phyloP scores from a whole-genome alignment of 2,329 filamentous ascomycete species.

The Xylaria sp. region DNA sequence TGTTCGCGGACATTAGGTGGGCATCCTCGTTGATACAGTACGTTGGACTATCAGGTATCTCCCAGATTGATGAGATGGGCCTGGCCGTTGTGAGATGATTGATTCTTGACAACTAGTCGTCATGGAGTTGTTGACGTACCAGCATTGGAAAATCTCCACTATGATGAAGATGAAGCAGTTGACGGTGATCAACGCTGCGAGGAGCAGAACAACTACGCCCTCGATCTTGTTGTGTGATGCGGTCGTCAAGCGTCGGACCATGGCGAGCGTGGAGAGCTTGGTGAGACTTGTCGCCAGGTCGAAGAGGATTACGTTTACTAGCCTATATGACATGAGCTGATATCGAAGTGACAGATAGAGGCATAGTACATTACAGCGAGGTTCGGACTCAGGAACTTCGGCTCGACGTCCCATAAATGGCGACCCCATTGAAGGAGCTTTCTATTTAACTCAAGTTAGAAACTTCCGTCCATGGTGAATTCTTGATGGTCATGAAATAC shows the following conservation, averaged over 20 bases:
- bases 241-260: slow-evolving; percentile 52
- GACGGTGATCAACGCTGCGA: slow-evolving; percentile 48
- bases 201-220: slow-evolving; percentile 46
- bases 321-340: slow-evolving; percentile 29
- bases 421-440: slow-evolving; percentile 47
- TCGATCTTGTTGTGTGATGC: slow-evolving; percentile 47
- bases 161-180: slow-evolving; percentile 52
- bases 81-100: slow-evolving; percentile 40
- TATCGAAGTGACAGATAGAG: not conserved
- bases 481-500: not conserved
- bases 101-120: not conserved
- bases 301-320: slow-evolving; percentile 52
- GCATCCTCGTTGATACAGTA: slow-evolving; percentile 61
- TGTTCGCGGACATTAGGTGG: slow-evolving; percentile 64
- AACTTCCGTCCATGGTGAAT: not conserved
- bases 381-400: slow-evolving; percentile 37
- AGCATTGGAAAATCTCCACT: slow-evolving; percentile 54
- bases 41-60: slow-evolving; percentile 46
- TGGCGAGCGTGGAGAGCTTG: slow-evolving; percentile 55
- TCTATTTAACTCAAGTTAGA: not conserved
- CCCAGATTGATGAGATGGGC: slow-evolving; percentile 54
- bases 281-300: slow-evolving; percentile 52
- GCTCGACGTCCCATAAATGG: slow-evolving; percentile 51
- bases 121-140: slow-evolving; percentile 42
- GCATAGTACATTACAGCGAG: slow-evolving; percentile 46